Percentiles rank a stretch among this genome's conserved stretches.
phyloP scores from a whole-genome alignment of 257 asterid species.

The Salvia rosmarinus region DNA sequence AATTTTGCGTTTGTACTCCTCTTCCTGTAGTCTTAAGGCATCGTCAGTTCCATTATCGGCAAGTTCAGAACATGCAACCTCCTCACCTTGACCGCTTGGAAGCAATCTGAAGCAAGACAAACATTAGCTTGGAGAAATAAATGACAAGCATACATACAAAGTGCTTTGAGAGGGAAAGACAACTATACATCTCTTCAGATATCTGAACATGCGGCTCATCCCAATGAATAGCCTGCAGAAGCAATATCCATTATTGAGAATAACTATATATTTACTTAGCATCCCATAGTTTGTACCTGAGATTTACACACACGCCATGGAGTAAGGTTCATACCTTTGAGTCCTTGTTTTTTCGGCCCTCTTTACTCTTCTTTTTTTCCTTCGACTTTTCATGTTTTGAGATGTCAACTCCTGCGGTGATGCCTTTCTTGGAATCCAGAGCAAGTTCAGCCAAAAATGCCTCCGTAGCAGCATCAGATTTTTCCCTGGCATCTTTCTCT shows the following conservation, averaged over 20 bases:
- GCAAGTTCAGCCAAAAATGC: conserved; percentile 95
- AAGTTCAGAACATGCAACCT: conserved; percentile 42
- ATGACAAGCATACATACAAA: conserved; percentile 28
- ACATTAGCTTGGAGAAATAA: conserved; percentile 25
- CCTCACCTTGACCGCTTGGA: conserved; percentile 54
- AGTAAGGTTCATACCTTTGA: conserved; percentile 64
- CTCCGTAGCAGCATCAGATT: conserved; percentile 95
- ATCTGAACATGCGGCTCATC: conserved; percentile 56
- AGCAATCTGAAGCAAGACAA: conserved; percentile 62
- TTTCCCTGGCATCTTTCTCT: conserved; percentile 92
- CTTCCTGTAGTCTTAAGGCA: conserved; percentile 57
- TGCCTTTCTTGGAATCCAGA: conserved; percentile 69
- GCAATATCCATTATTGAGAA: conserved; percentile 36
- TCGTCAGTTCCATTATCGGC: conserved; percentile 51
- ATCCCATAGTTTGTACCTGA: conserved; percentile 22
- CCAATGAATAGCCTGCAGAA: conserved; percentile 59
- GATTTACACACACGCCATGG: conserved; percentile 5
- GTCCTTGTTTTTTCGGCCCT: conserved; percentile 71
- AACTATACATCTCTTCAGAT: conserved; percentile 68
- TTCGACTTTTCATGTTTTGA: conserved; percentile 67
- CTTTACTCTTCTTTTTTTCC: conserved; percentile 85
- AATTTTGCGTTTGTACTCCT: conserved; percentile 68
- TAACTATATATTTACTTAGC: conserved; percentile 26
- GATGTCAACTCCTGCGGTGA: conserved; percentile 57
- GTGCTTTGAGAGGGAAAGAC: conserved; percentile 24